Conservation (phyloP, 23 red algal species). For the Agarophyton chilense region DNA sequence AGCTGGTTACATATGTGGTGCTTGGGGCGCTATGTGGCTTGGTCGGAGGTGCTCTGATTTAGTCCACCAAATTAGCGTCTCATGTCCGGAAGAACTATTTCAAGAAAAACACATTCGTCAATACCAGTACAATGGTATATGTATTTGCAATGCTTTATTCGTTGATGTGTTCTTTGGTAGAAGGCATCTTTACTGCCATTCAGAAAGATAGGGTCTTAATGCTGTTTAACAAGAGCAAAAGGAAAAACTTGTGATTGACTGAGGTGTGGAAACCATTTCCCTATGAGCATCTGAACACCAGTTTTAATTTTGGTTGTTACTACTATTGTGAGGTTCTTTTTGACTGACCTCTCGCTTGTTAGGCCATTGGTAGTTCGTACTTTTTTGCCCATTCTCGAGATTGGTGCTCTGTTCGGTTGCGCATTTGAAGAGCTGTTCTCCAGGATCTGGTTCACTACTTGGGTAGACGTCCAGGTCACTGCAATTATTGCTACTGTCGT, state of each 20-base stretch:
- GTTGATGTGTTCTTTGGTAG: conserved; percentile 7
- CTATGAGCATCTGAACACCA: conserved; percentile 24
- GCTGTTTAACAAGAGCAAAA: conserved; percentile 30
- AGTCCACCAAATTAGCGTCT: conserved; percentile 29
- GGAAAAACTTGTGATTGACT: conserved; percentile 17
- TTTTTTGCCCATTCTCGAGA: conserved; percentile 78
- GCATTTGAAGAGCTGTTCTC: conserved; percentile 65
- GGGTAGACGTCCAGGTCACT: conserved; percentile 64
- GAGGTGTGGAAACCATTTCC: conserved; percentile 14
- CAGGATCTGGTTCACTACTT: conserved; percentile 27
- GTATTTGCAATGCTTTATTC: conserved; percentile 48
- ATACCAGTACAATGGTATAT: conserved; percentile 15
- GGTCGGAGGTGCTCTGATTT: conserved; percentile 51
- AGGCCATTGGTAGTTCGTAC: conserved; percentile 71
- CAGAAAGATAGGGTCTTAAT: conserved; percentile 49
- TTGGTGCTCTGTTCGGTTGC: conserved; percentile 68
- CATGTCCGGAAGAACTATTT: conserved; percentile 30
- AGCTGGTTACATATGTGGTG: conserved; percentile 57
- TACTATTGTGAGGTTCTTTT: conserved; percentile 55
- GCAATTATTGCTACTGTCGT: conserved; percentile 83
- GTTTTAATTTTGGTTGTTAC: conserved; percentile 27
- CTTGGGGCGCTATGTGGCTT: conserved; percentile 65
- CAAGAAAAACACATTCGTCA: not conserved
- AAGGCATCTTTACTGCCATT: conserved; percentile 41
- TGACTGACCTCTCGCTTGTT: conserved; percentile 64